Percentiles rank a stretch among this genome's conserved stretches.
These are phyloP conservation scores for Suhomyces tanzawaensis DNA, from an alignment of 805 yeast genomes.

Conservation along the genomic window DNA sequence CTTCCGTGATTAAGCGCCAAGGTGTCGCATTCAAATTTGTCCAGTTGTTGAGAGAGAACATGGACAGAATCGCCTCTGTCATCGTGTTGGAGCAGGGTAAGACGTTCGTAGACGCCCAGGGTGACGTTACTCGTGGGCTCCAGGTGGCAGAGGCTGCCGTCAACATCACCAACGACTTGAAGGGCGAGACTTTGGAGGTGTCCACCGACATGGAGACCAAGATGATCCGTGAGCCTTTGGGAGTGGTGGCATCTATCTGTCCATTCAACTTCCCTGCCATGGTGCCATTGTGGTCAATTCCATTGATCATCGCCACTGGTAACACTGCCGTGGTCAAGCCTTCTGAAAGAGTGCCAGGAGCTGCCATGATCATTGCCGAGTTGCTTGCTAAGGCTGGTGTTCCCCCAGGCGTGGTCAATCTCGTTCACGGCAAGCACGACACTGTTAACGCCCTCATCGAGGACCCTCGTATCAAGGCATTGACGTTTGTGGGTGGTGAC, in stretches of 20 bases:
- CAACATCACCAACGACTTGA: slow-evolving; percentile 59
- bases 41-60: slow-evolving; percentile 57
- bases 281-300: slow-evolving; percentile 72
- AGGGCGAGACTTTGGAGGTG: slow-evolving; percentile 64
- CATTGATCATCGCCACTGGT: slow-evolving; percentile 65
- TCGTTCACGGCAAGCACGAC: slow-evolving; percentile 70
- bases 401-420: slow-evolving; percentile 70
- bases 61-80: slow-evolving; percentile 64
- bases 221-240: slow-evolving; percentile 72
- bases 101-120: slow-evolving; percentile 70
- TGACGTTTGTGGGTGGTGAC: slow-evolving; percentile 78
- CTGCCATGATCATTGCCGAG: slow-evolving; percentile 71
- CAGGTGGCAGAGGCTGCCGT: slow-evolving; percentile 80
- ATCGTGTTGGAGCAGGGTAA: slow-evolving; percentile 58
- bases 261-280: slow-evolving; percentile 85
- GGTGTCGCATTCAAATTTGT: slow-evolving; percentile 70
- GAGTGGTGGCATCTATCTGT: slow-evolving; percentile 73
- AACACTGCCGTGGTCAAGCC: slow-evolving; percentile 64
- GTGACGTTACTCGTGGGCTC: slow-evolving; percentile 70
- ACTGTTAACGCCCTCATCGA: slow-evolving; percentile 69
- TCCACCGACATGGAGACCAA: slow-evolving; percentile 74
- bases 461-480: slow-evolving; percentile 72
- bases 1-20: slow-evolving; percentile 63
- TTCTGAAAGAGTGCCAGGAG: slow-evolving; percentile 78
- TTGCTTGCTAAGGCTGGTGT: slow-evolving; percentile 70